phyloP scores from a whole-genome alignment of 2,329 filamentous ascomycete species.

The Chaetomium sp. region DNA sequence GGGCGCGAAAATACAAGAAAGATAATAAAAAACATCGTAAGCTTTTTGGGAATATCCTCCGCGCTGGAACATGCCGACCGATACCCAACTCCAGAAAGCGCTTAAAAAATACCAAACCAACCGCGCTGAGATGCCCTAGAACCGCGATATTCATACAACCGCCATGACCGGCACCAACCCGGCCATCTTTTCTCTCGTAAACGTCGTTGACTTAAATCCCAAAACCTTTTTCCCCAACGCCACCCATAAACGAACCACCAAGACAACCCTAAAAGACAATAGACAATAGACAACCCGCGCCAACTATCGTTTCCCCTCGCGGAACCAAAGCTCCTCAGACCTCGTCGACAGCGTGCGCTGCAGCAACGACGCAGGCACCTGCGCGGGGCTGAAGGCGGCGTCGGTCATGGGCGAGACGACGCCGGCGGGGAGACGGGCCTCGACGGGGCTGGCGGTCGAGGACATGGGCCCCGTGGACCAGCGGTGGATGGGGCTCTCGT shows the following conservation, averaged over 20 bases:
- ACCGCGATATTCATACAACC: constrained; percentile 4
- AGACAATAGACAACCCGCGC: background rate
- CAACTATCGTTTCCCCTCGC: constrained; percentile 7
- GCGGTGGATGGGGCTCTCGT: constrained; percentile 17
- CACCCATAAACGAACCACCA: background rate
- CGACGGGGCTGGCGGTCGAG: background rate
- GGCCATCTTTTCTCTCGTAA: background rate
- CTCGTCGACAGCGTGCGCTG: constrained; percentile 45
- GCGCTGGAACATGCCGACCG: constrained; percentile 5
- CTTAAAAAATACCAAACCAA: background rate
- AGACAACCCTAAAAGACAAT: background rate
- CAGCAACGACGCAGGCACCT: constrained; percentile 32
- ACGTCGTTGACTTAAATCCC: background rate
- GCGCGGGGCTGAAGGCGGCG: constrained; percentile 34
- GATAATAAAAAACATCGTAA: constrained; percentile 1
- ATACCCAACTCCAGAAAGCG: constrained; percentile 6
- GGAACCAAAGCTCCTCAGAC: constrained; percentile 47
- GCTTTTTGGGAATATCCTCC: constrained; percentile 16
- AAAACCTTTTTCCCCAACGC: background rate
- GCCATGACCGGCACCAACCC: background rate
- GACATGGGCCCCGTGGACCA: constrained; percentile 24
- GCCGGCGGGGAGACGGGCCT: constrained; percentile 21
- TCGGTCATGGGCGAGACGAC: constrained; percentile 46
- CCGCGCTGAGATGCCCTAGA: background rate
- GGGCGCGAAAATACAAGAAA: background rate